Evolutionary conservation across 306 rosid species (phyloP), one percentile per base, ranked within the genome.

Genomic region (Cyamopsis tetragonoloba): DNA sequence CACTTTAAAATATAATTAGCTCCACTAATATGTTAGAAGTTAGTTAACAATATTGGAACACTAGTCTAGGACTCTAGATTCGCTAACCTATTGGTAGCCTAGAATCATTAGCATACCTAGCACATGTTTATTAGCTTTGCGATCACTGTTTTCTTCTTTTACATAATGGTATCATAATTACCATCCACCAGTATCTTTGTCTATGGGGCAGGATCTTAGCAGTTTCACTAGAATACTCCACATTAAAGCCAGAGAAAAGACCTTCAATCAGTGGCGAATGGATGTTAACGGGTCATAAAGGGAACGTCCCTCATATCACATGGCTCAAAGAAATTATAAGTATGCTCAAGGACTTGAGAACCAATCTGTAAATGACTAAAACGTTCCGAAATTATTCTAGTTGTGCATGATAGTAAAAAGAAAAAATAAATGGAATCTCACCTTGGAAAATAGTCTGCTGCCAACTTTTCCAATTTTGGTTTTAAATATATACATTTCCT

Each of bases 401-500:
- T n/a, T 44, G n/a, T 59, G 51, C 13, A 14, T 17, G 54, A 31
- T 30, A 17, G 14, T 14, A 3, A 42, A 34, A 48, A 26, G 27
- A 4, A 38, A 54, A n/a, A n/a, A n/a, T n/a, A 68, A 20, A 8
- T 44, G 27, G n/a, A 57, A 48, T 41, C 82, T 67, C 43, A 83
- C 89, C 97, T 85, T 39, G 91, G 88, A 81, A 76, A 66, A 62
- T 78, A 87, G 10, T 85, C 91, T 12, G 87, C 91, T 12, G 95
- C 91, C 85, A 87, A 62, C 80, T 86, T 90, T 81, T 87, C 95
- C 85, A 92, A 70, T 68, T 87, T 84, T 5, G 98, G 98, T 58
- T 87, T 88, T 75, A 92, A 77, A 82, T 89, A 87, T 67, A 89
- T 80, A 68, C 95, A 92, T 79, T 89, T 92, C 68, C 96, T 89